Evolutionary conservation across 768 basidiomycete species (phyloP).

Genomic region (Boletus vermiculosoides): DNA sequence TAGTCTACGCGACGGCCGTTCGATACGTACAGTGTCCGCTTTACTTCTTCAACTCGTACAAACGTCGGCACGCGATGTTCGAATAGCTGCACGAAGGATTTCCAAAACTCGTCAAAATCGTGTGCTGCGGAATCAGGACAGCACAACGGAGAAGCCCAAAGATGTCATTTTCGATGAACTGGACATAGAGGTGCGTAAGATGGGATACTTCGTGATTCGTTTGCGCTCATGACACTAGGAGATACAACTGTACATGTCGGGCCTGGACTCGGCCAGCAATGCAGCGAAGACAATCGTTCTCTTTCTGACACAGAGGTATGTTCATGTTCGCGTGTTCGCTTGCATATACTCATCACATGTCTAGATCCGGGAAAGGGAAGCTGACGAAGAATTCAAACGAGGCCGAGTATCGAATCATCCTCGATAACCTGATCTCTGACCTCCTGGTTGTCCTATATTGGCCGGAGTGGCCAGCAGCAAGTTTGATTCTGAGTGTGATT

Average conservation of each 20-base stretch:
- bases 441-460: conserved; percentile 84
- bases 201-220: background rate
- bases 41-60: conserved; percentile 95
- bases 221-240: conserved; percentile 44
- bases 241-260: conserved; percentile 65
- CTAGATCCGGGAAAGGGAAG: conserved; percentile 82
- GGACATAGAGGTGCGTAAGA: conserved; percentile 53
- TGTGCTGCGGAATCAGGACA: conserved; percentile 64
- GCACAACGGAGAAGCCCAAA: conserved; percentile 44
- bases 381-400: conserved; percentile 90
- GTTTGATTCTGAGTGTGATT: conserved; percentile 73
- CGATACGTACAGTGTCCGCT: conserved; percentile 92
- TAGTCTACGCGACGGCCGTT: conserved; percentile 85
- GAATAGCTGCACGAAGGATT: conserved; percentile 61
- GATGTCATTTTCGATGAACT: conserved; percentile 65
- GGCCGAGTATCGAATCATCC: conserved; percentile 88
- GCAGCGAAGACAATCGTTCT: conserved; percentile 82
- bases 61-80: conserved; percentile 88
- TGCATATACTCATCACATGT: conserved; percentile 1
- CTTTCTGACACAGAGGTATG: conserved; percentile 67
- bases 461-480: conserved; percentile 97
- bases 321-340: background rate
- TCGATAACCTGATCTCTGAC: conserved; percentile 89
- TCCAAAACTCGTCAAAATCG: conserved; percentile 62
- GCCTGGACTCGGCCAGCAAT: conserved; percentile 78